Evolutionary conservation across 352 stramenopile species (phyloP), one percentile per base, ranked within the genome.

Genomic region (Pythium rhizo-oryzae): DNA sequence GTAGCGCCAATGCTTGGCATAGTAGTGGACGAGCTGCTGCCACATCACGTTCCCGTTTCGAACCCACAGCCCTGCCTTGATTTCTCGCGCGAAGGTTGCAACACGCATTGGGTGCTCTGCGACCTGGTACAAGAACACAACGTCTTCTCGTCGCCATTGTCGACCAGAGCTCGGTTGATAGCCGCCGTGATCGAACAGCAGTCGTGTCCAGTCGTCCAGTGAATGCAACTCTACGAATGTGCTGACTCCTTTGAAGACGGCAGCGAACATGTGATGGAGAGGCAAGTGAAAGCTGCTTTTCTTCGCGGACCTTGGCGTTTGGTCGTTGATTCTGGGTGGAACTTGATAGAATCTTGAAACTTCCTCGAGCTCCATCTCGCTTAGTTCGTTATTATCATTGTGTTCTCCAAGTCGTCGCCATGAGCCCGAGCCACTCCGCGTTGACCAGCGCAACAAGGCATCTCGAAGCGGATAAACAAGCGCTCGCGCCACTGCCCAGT

Each of bases 1-100:
- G 61, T 82, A 92, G 13, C 87, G 78, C 87, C 87, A 94, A 51
- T 94, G 84, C 61, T 90, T 91, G 11, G 84, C 89, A 69, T 90
- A 82, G 55, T 93, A 94, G 59, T 94, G 87, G 23, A 84, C 79
- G 25, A 94, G 70, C 54, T 94, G 87, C 53, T 93, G 84, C 67
- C 84, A 79, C 87, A 94, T 94, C 16, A 84, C 82, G 41, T 84
- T 89, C 6, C 87, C 87, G 65, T 93, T 94, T 61, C 84, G 79
- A 1, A 92, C 77, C 87, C 87, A 94, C 25, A 91, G 61, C 1
- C 85, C 81, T n/a, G 75, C 72, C 65, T 93, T 91, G 59, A 94
- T 89, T 33, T 91, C 81, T 21, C 85, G 71, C 18, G 80, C 79
- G 65, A 93, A 91, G 2, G 87, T 67, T 24, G 81, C 72, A 16